Percentiles rank a stretch among this genome's conserved stretches.
Conservation (phyloP, 116 monocot species). For the Posidonia oceanica region DNA sequence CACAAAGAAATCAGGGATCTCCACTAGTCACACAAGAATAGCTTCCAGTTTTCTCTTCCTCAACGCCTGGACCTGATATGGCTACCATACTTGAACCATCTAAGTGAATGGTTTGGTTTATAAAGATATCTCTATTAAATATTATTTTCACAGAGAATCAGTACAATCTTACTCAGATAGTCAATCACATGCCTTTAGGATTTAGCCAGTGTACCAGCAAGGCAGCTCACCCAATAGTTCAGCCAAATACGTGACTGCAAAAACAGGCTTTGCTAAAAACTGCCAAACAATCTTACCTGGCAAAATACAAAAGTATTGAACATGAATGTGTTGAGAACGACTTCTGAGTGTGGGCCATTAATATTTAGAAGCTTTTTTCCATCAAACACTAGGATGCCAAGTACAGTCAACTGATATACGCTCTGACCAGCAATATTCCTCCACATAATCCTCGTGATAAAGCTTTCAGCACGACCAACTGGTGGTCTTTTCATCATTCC, state of each 20-base stretch:
- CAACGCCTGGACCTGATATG: too few relatives aligned
- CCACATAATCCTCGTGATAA: constrained; percentile 88
- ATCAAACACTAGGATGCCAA: constrained; percentile 70
- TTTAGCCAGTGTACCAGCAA: too few relatives aligned
- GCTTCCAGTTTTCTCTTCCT: too few relatives aligned
- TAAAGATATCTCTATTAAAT: too few relatives aligned
- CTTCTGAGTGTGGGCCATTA: constrained; percentile 43
- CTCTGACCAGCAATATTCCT: constrained; percentile 89
- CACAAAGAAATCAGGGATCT: too few relatives aligned
- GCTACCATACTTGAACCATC: too few relatives aligned
- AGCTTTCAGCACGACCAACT: constrained; percentile 51
- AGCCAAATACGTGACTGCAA: not conserved
- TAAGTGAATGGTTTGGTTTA: too few relatives aligned
- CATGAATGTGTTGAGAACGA: constrained; percentile 75
- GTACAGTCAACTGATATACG: constrained; percentile 80
- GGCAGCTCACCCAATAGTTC: too few relatives aligned
- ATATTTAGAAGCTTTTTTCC: constrained; percentile 68
- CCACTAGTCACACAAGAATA: too few relatives aligned
- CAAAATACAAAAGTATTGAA: constrained; percentile 99
- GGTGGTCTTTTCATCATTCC: constrained; percentile 92
- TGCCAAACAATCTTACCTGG: constrained; percentile 49
- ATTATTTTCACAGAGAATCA: too few relatives aligned
- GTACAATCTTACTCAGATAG: too few relatives aligned
- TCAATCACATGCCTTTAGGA: too few relatives aligned
- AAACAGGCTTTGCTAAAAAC: not conserved